Evolutionary conservation across 768 basidiomycete genomes (phyloP), one percentile per base, ranked within the genome.

Genomic region (Serendipita sp.): DNA sequence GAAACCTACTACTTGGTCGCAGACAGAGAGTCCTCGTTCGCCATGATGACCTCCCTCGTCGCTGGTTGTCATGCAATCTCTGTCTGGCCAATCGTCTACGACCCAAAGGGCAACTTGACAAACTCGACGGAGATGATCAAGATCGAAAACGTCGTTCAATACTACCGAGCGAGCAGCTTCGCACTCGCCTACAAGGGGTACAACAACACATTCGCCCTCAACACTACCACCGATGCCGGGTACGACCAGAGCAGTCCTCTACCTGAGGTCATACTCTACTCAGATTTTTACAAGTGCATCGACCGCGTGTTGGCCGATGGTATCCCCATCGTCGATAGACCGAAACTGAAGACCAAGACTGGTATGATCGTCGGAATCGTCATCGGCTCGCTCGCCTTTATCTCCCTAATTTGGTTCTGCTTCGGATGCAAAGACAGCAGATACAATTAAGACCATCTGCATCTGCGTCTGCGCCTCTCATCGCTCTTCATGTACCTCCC

Each of bases 121-220:
- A 31, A 31, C n/a, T 5, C 6, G n/a, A 31, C 18, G 18, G 6
- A 31, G n/a, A 4, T 11, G 55, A 34, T 16, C 16, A 60, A 29
- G 1, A 60, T 29, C 34, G 16, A 23, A 27, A 53, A 64, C 18
- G 64, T 58, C 8, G n/a, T 66, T 31, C 66, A 66, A 45, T 66
- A 66, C 58, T 66, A 66, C 43, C 66, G 66, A 27, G 66, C 66
- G 31, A 60, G 52, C 27, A 3, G 40, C 15, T 64, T 66, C 34
- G 66, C 58, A 45, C 63, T 66, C 53, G 44, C 58, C 48, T 63
- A 64, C 27, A 48, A 60, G 6, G 52, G 63, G 11, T 66, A 66
- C 63, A 66, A 66, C 48, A 66, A 66, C 63, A 66, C 63, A 10
- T 27, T 27, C 8, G 55, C 55, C 5, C 18, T n/a, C 18, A 36